Base-by-base conservation (phyloP, 2,329 filamentous ascomycete genomes). In the Fusarium pseudograminearum region DNA sequence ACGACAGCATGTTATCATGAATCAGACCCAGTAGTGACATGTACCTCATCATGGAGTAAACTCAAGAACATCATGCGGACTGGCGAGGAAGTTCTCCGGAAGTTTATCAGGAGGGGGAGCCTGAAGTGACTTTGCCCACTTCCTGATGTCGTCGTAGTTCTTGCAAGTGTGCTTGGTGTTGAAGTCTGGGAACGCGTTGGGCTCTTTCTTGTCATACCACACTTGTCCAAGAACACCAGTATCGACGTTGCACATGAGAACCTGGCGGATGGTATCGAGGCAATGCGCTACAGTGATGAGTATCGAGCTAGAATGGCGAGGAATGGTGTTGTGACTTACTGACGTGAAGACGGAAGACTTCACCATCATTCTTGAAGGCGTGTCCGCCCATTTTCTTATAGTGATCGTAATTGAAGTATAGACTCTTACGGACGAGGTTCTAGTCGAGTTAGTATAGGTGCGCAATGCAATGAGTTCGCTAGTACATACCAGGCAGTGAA, bases 241-340 rank as follows among this genome's bases (percentile, higher is more conserved):
- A 68, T 90, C 89, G 22, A 85, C 80, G 30, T 84, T 86, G 76
- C 88, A 90, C 86, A 90, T 90, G 16, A 90, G 80, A 18, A 88
- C 85, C 73, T 90, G 88, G 2, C 88, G 85, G 45, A 90, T 62
- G 5, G 85, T 86, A 66, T 90, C 89, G 33, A 90, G 79, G 61
- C 89, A 90, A 64, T 90, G 88, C 1, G 73, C 73, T 77, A 7
- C 3, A 10, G 4, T 0, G 7, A 20, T 69, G 10, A 65, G 36
- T 14, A 38, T 26, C 10, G 2, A 11, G 20, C 15, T 3, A 2
- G 1, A 3, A 3, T 20, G 8, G 10, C 11, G 8, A 31, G n/a
- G 12, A 11, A 31, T 1, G 4, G 0, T 3, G 33, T 18, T 41
- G 5, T 28, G 28, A 48, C 85, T 77, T 79, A 89, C 87, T 86